These are phyloP conservation scores for Entonaema liquescens DNA, from an alignment of 495 filamentous ascomycete species.

Conservation along the genomic window DNA sequence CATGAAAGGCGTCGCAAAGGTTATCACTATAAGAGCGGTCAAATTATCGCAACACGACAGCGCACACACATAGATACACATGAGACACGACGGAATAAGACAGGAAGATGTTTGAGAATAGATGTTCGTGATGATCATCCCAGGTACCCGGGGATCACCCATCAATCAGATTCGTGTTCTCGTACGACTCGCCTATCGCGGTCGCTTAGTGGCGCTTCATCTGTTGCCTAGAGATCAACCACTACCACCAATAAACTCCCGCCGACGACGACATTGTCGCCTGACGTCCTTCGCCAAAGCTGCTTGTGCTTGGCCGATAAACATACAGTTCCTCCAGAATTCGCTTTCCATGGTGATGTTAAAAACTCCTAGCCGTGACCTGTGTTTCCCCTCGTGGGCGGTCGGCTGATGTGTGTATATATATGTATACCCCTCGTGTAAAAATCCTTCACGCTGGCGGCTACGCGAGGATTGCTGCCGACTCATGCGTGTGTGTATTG, in stretches of 20 bases:
- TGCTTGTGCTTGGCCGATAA: not conserved
- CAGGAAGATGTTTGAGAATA: not conserved
- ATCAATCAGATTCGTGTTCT: slow-evolving; percentile 27
- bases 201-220: slow-evolving; percentile 8
- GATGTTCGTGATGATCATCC: slow-evolving; percentile 8
- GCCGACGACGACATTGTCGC: not conserved
- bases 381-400: not conserved
- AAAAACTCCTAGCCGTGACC: not conserved
- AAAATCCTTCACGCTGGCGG: not conserved
- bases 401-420: not conserved
- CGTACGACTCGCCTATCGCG: slow-evolving; percentile 23
- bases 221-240: slow-evolving; percentile 11
- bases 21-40: not conserved
- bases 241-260: not conserved
- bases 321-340: not conserved
- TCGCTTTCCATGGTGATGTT: slow-evolving; percentile 3
- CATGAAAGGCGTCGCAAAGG: not conserved
- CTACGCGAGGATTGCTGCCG: not conserved
- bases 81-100: not conserved
- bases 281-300: not conserved
- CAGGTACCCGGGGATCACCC: slow-evolving; percentile 11
- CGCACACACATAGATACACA: not conserved
- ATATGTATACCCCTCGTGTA: not conserved
- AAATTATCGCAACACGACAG: not conserved
- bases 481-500: not conserved